Conservation (phyloP, 1,284 basidiomycete genomes). For the Sporisorium scitamineum region DNA sequence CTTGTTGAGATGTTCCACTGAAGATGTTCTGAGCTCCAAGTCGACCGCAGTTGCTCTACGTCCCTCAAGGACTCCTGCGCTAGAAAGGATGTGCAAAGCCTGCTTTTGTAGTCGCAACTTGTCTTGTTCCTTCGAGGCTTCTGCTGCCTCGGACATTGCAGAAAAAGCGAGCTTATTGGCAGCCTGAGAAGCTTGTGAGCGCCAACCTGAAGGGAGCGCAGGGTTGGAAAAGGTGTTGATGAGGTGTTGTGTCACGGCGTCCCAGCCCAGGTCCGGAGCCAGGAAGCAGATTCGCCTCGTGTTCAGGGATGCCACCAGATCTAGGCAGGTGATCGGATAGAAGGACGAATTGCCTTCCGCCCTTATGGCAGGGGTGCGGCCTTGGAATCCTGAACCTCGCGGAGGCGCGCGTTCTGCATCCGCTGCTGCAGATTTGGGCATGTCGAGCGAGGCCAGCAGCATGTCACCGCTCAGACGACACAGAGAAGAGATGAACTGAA, state of each 20-base stretch:
- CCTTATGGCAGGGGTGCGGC: constrained; percentile 3
- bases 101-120: constrained; percentile 81
- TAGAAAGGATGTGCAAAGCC: constrained; percentile 82
- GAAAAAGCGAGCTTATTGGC: constrained; percentile 74
- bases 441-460: constrained; percentile 15
- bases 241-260: constrained; percentile 81
- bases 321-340: constrained; percentile 87
- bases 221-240: constrained; percentile 79
- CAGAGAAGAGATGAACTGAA: constrained; percentile 82
- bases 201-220: constrained; percentile 80
- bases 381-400: constrained; percentile 18
- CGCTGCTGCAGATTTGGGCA: constrained; percentile 3
- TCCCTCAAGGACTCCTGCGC: constrained; percentile 79
- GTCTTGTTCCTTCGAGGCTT: constrained; percentile 29
- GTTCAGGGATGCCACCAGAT: constrained; percentile 82
- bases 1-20: constrained; percentile 86
- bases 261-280: constrained; percentile 86
- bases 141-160: constrained; percentile 73
- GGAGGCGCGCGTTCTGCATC: constrained; percentile 14
- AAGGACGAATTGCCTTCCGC: constrained; percentile 11
- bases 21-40: constrained; percentile 84
- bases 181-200: constrained; percentile 85
- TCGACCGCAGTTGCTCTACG: constrained; percentile 65
- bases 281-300: constrained; percentile 84
- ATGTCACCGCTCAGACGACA: constrained; percentile 79